Evolutionary conservation across 1,139 yeast genomes (phyloP), one percentile per base, ranked within the genome.

Genomic region (Trichomonascaceae sp.): DNA sequence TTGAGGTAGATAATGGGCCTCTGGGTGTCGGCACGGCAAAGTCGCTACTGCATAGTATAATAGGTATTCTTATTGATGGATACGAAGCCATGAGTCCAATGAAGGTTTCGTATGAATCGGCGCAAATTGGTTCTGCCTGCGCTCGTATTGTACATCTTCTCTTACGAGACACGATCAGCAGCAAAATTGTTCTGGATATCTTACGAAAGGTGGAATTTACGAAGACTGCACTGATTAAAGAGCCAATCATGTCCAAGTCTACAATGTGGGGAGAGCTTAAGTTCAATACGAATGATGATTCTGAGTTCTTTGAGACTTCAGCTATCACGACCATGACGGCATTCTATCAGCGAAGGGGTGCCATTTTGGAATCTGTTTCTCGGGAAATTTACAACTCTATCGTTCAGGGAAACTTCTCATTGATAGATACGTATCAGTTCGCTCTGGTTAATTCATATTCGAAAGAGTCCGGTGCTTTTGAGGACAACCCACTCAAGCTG

Each of bases 341-440:
- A 0, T 86, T 87, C 61, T 76, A 85, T 55, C 77, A 74, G 47
- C 85, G 82, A 60, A 77, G 96, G 64, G 79, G 82, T 48, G 73
- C 77, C 27, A 71, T 85, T 7, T 71, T 88, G 38, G 87, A 85
- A 59, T 82, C 83, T 61, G 70, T 88, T 54, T 80, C 93, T n/a
- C 70, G 85, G 55, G 95, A 88, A 60, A 74, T 89, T 36, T 90
- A 86, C 63, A 77, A 77, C 55, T 74, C 83, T n/a, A 77, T 84
- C 17, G 64, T 62, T 1, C 63, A 66, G 32, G 81, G 83, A 1
- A 79, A 88, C 0, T 69, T 79, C 1, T 76, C 86, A 1, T 76
- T 83, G 58, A 79, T 81, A 27, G 74, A 77, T 22, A 73, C 76
- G 24, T 85, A 85, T 60, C 72, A 84, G 38, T 74, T 77, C 2